A percentile compares a stretch with the other conserved stretches of the same genome.
These are phyloP conservation scores for Verticillium nonalfalfae DNA, from an alignment of 2,329 filamentous ascomycete genomes.

Conservation along the genomic window DNA sequence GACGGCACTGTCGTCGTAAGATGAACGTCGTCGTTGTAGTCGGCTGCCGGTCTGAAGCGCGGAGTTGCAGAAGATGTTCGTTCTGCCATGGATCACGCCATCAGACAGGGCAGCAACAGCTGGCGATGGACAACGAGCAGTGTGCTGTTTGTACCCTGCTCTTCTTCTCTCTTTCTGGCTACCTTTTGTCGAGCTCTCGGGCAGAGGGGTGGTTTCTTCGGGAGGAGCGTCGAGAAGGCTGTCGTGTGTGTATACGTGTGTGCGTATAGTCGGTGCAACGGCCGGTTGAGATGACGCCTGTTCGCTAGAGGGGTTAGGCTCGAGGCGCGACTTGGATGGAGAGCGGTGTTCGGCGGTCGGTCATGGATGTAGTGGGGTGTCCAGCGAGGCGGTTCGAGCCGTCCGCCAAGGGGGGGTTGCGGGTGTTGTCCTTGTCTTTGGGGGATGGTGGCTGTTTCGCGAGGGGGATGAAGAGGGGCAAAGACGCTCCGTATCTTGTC, in stretches of 20 bases:
- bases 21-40: slow-evolving; percentile 17
- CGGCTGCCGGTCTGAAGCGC: slow-evolving; percentile 46
- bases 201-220: neutral
- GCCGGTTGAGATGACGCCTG: neutral
- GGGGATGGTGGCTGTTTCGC: neutral
- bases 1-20: neutral
- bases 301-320: neutral
- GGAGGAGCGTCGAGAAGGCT: too few species aligned
- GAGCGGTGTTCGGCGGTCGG: neutral
- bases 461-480: neutral
- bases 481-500: neutral
- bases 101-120: slow-evolving; percentile 34
- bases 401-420: neutral
- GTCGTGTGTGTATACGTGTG: neutral
- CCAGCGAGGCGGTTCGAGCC: neutral
- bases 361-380: neutral
- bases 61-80: slow-evolving; percentile 43
- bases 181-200: neutral
- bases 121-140: neutral
- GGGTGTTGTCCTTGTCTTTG: neutral
- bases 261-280: neutral
- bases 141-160: neutral
- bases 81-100: slow-evolving; percentile 66
- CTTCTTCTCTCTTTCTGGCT: neutral
- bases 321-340: neutral